These are phyloP conservation scores for Tetrapisispora iriomotensis DNA, from an alignment of 805 yeast species.

Conservation along the genomic window DNA sequence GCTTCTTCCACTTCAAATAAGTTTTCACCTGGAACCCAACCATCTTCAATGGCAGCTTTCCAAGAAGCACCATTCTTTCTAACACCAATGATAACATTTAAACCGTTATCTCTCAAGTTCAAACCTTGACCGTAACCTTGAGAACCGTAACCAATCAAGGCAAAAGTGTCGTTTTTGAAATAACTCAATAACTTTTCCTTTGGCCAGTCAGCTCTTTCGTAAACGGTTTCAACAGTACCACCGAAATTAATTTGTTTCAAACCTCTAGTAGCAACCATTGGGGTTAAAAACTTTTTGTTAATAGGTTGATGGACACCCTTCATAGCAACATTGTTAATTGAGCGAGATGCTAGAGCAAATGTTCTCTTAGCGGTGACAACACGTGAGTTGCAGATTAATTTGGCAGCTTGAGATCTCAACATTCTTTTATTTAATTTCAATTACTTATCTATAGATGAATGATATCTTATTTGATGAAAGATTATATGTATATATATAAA, in stretches of 20 bases:
- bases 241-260: conserved; percentile 93
- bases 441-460: too few relatives aligned
- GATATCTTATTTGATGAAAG: too few relatives aligned
- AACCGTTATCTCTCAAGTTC: conserved; percentile 97
- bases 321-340: conserved; percentile 32
- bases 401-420: conserved; percentile 38
- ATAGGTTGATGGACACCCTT: conserved; percentile 45
- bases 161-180: conserved; percentile 96
- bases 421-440: conserved; percentile 10
- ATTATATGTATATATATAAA: too few relatives aligned
- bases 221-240: conserved; percentile 89
- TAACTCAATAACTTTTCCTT: conserved; percentile 88
- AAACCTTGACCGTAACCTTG: conserved; percentile 99
- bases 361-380: conserved; percentile 55
- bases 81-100: conserved; percentile 96
- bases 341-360: conserved; percentile 39
- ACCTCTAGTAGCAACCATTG: conserved; percentile 70
- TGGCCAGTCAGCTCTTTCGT: conserved; percentile 99
- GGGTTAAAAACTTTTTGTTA: conserved; percentile 35
- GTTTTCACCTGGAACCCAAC: conserved; percentile 99
- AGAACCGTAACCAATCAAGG: conserved; percentile 98
- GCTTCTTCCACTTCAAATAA: conserved; percentile 94
- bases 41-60: conserved; percentile 99
- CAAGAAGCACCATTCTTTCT: conserved; percentile 98
- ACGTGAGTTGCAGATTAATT: conserved; percentile 32